Percentiles rank a stretch among this genome's conserved stretches.
Conservation (phyloP, 75 land plant genomes). For the Selaginella tamariscina region DNA sequence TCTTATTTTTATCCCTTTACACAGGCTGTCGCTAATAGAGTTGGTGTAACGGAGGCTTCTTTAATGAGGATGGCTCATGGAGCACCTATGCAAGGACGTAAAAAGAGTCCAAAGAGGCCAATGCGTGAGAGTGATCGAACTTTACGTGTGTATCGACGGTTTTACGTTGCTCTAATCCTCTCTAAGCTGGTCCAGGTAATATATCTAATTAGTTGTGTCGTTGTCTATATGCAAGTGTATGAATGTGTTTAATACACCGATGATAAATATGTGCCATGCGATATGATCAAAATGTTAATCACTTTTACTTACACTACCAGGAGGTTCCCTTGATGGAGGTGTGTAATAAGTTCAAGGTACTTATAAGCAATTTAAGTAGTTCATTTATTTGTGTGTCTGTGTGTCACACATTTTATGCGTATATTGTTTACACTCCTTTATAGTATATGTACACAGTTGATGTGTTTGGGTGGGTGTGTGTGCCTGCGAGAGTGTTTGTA, state of each 20-base stretch:
- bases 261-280: no score
- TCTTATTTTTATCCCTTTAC: not conserved
- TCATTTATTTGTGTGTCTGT: no score
- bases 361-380: no score
- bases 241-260: no score
- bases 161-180: slow-evolving; percentile 84
- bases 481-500: no score
- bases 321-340: slow-evolving; percentile 76
- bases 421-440: no score
- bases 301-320: slow-evolving; percentile 26
- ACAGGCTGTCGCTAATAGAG: slow-evolving; percentile 87
- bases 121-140: slow-evolving; percentile 39
- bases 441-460: no score
- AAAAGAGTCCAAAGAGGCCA: slow-evolving; percentile 29
- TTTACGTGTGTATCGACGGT: slow-evolving; percentile 73
- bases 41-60: slow-evolving; percentile 81
- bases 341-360: slow-evolving; percentile 83
- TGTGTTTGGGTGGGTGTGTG: no score
- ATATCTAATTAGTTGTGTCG: no score
- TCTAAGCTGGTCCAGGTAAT: slow-evolving; percentile 84
- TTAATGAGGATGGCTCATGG: slow-evolving; percentile 99
- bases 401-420: no score
- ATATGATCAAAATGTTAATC: no score
- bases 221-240: no score
- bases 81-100: slow-evolving; percentile 45